Percentiles rank a stretch among this genome's conserved stretches.
phyloP scores from a whole-genome alignment of 1,139 yeast genomes.

The Geotrichum cucujoidarum region DNA sequence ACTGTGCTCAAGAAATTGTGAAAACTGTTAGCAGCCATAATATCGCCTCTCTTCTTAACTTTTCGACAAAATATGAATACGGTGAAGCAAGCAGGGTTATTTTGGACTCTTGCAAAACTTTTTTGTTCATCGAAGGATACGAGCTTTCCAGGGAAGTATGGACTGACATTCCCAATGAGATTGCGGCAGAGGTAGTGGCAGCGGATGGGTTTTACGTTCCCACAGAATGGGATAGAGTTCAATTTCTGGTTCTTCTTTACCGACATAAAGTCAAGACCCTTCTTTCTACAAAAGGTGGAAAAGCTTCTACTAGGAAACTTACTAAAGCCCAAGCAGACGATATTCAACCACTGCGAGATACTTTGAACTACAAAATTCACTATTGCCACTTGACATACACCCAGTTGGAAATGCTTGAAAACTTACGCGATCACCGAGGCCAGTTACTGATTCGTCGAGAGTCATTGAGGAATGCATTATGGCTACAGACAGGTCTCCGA shows the following conservation, averaged over 20 bases:
- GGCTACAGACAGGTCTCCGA: conserved; percentile 45
- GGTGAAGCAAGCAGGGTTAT: conserved; percentile 45
- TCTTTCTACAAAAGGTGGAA: neutral
- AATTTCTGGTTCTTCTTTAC: conserved; percentile 37
- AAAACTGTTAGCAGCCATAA: conserved; percentile 36
- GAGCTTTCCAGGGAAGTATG: conserved; percentile 42
- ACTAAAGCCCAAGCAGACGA: conserved; percentile 13
- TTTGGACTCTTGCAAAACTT: conserved; percentile 44
- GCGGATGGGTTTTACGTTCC: conserved; percentile 50
- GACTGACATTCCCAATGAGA: conserved; percentile 43
- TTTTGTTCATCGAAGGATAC: conserved; percentile 46
- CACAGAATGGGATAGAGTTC: conserved; percentile 50
- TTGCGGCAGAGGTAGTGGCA: conserved; percentile 44
- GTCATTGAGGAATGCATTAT: conserved; percentile 44
- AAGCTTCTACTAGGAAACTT: neutral
- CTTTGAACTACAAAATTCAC: conserved; percentile 41
- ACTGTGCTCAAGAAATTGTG: conserved; percentile 41
- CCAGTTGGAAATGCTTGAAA: conserved; percentile 43
- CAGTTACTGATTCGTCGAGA: conserved; percentile 38
- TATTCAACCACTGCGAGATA: conserved; percentile 30
- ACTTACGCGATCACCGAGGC: conserved; percentile 36
- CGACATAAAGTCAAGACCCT: conserved; percentile 16
- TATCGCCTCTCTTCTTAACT: conserved; percentile 38
- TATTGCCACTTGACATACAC: conserved; percentile 47
- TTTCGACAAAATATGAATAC: conserved; percentile 43